These are phyloP conservation scores for Asterophora lycoperdoides DNA, from an alignment of 768 basidiomycete species.

Conservation along the genomic window DNA sequence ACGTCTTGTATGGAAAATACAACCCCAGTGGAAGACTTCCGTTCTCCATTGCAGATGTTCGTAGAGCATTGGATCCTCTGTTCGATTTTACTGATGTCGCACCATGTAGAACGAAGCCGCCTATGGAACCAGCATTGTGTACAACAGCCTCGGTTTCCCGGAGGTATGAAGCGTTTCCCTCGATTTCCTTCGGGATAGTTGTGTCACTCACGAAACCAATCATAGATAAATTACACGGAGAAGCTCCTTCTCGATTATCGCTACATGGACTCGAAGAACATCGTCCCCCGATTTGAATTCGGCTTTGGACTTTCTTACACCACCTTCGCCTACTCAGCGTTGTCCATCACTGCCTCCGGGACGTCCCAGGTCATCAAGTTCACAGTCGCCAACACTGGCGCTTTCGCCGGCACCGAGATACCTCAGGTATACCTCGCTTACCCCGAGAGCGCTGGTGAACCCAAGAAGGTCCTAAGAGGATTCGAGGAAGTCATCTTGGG, in stretches of 20 bases:
- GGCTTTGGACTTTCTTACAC: slow-evolving; percentile 77
- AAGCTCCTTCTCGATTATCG: slow-evolving; percentile 64
- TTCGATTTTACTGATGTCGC: background rate
- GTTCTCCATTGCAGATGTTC: slow-evolving; percentile 67
- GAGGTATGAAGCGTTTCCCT: slow-evolving; percentile 3
- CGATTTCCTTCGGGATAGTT: background rate
- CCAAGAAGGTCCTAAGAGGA: slow-evolving; percentile 45
- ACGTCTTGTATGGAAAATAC: slow-evolving; percentile 71
- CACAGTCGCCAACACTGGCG: slow-evolving; percentile 44
- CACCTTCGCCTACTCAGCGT: slow-evolving; percentile 56
- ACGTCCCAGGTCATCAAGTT: slow-evolving; percentile 37
- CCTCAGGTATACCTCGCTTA: slow-evolving; percentile 52
- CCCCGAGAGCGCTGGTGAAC: slow-evolving; percentile 43
- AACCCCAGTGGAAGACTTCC: slow-evolving; percentile 75
- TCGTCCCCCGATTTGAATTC: slow-evolving; percentile 57
- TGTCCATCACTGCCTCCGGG: slow-evolving; percentile 35
- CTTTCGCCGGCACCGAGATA: slow-evolving; percentile 46
- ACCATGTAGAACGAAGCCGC: slow-evolving; percentile 30
- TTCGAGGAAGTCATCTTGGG: slow-evolving; percentile 44
- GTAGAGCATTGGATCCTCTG: slow-evolving; percentile 3
- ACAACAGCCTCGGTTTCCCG: slow-evolving; percentile 29
- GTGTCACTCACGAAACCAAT: background rate
- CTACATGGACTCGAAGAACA: slow-evolving; percentile 51
- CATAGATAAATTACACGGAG: slow-evolving; percentile 64
- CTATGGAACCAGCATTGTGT: slow-evolving; percentile 43